A percentile compares a stretch with the other conserved stretches of the same genome.
Conservation (phyloP, 257 asterid genomes). For the Petunia axillaris region DNA sequence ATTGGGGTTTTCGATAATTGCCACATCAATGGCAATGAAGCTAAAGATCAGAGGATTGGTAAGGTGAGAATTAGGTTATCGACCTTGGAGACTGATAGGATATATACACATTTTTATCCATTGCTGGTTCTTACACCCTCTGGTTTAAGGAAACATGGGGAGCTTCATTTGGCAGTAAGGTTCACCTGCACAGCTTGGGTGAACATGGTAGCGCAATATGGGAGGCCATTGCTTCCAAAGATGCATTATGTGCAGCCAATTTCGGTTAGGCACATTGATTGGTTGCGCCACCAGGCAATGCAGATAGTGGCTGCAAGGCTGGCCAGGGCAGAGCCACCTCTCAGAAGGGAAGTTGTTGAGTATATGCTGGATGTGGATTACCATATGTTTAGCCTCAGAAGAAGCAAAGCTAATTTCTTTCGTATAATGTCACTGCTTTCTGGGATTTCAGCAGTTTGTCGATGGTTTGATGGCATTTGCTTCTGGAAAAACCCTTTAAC, state of each 20-base stretch:
- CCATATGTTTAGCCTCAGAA: slow-evolving; percentile 79
- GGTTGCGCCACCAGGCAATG: slow-evolving; percentile 85
- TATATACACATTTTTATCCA: slow-evolving; percentile 82
- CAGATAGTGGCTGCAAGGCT: slow-evolving; percentile 64
- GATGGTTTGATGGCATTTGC: slow-evolving; percentile 75
- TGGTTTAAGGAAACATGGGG: slow-evolving; percentile 85
- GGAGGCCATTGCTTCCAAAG: slow-evolving; percentile 90
- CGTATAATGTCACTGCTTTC: slow-evolving; percentile 72
- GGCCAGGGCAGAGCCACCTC: slow-evolving; percentile 84
- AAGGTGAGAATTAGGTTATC: slow-evolving; percentile 89
- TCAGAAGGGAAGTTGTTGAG: slow-evolving; percentile 69
- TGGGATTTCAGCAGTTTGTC: slow-evolving; percentile 44
- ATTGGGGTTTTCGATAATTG: slow-evolving; percentile 85
- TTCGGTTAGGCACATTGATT: slow-evolving; percentile 75
- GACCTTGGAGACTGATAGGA: slow-evolving; percentile 73
- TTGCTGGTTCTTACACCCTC: slow-evolving; percentile 70
- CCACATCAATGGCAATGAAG: slow-evolving; percentile 66
- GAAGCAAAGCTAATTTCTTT: slow-evolving; percentile 86
- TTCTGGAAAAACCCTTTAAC: slow-evolving; percentile 83
- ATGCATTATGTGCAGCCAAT: slow-evolving; percentile 88
- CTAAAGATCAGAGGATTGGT: slow-evolving; percentile 80
- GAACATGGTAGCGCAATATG: slow-evolving; percentile 76
- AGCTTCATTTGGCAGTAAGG: slow-evolving; percentile 82
- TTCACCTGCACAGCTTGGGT: slow-evolving; percentile 94
- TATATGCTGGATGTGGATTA: slow-evolving; percentile 84